Percentiles rank a stretch among this genome's conserved stretches.
These are phyloP conservation scores for Herpetospermum pedunculosum DNA, from an alignment of 306 rosid genomes.

Conservation along the genomic window DNA sequence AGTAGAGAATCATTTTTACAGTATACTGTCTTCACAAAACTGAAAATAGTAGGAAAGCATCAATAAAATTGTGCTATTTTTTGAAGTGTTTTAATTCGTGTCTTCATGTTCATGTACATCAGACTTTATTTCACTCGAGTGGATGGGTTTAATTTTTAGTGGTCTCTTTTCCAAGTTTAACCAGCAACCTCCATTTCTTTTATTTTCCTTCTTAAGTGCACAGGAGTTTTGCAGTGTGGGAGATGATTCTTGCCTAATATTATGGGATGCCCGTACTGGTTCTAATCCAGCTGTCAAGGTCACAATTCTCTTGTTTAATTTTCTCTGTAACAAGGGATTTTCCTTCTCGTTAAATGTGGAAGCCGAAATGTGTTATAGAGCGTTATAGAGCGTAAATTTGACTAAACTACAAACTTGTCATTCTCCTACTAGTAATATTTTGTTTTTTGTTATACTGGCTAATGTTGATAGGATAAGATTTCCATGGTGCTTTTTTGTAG, in stretches of 20 bases:
- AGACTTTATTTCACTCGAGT: not conserved
- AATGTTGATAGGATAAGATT: not conserved
- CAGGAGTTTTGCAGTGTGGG: slow-evolving; percentile 99
- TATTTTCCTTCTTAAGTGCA: slow-evolving; percentile 19
- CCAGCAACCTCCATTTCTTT: not conserved
- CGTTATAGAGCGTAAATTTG: not conserved
- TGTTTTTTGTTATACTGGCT: not conserved
- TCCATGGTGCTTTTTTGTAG: not conserved
- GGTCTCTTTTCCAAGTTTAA: not conserved
- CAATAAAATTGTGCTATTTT: not conserved
- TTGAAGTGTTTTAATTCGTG: not conserved
- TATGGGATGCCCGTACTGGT: slow-evolving; percentile 98
- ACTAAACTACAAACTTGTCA: not conserved
- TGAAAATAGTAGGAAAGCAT: not conserved
- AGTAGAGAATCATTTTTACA: not conserved
- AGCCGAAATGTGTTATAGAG: not conserved
- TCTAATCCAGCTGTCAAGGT: slow-evolving; percentile 86
- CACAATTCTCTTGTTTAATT: slow-evolving; percentile 6
- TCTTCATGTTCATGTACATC: not conserved
- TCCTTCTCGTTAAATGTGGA: not conserved
- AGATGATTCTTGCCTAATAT: slow-evolving; percentile 92
- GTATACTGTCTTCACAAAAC: not conserved
- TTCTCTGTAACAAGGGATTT: not conserved
- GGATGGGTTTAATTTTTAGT: not conserved
- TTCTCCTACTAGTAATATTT: not conserved